Conservation (phyloP, 257 asterid species). For the Fraxinus pennsylvanica region DNA sequence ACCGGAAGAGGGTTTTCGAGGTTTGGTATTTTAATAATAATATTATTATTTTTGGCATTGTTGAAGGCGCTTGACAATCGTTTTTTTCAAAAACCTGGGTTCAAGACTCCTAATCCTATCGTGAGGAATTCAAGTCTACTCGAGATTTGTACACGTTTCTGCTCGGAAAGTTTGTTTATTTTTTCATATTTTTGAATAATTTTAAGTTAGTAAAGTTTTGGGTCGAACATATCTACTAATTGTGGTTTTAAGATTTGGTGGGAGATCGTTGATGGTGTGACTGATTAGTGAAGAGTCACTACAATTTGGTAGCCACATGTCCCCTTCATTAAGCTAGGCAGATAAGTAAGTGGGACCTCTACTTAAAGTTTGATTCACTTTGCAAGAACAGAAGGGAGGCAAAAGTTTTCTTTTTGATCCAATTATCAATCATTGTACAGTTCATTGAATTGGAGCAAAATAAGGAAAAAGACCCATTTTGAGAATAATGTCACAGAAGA, state of each 20-base stretch:
- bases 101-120: background rate
- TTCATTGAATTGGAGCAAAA: constrained; percentile 47
- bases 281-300: constrained; percentile 54
- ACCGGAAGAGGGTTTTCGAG: constrained; percentile 2
- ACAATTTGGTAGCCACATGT: constrained; percentile 40
- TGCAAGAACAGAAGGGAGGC: constrained; percentile 37
- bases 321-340: constrained; percentile 81
- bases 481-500: constrained; percentile 51
- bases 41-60: constrained; percentile 13
- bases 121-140: constrained; percentile 24
- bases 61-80: constrained; percentile 20
- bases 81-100: background rate
- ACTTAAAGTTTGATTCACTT: constrained; percentile 57
- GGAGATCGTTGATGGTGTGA: constrained; percentile 43
- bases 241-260: constrained; percentile 44
- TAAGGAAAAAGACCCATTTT: constrained; percentile 22
- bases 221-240: constrained; percentile 32
- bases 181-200: constrained; percentile 29
- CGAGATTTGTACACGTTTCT: constrained; percentile 16
- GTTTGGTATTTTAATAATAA: background rate
- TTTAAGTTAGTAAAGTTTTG: constrained; percentile 32
- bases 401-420: constrained; percentile 65
- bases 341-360: constrained; percentile 73
- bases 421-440: constrained; percentile 49
- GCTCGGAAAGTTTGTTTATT: constrained; percentile 23